Percentiles rank a stretch among this genome's conserved stretches.
Conservation (phyloP, 306 rosid genomes). For the Prunus mira region DNA sequence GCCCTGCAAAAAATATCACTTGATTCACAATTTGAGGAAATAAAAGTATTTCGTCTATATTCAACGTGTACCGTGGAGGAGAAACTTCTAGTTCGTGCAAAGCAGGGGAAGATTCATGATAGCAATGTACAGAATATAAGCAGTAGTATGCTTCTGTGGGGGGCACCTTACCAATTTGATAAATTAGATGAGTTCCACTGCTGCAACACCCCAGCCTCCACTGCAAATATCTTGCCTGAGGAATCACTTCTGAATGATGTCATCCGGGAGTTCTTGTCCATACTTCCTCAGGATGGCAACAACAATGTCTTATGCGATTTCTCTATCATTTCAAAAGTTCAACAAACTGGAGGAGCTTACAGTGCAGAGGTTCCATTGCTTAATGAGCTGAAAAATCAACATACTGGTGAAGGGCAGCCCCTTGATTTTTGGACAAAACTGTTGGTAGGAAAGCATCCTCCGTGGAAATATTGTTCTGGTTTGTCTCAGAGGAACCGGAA, state of each 20-base stretch:
- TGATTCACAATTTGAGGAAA: constrained; percentile 55
- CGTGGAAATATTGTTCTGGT: constrained; percentile 58
- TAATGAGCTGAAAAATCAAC: constrained; percentile 46
- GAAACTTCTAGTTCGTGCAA: constrained; percentile 65
- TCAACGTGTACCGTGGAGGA: constrained; percentile 80
- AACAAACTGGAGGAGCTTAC: constrained; percentile 64
- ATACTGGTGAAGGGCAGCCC: constrained; percentile 44
- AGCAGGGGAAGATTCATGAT: constrained; percentile 64
- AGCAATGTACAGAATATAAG: constrained; percentile 34
- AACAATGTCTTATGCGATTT: constrained; percentile 32
- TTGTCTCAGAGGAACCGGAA: constrained; percentile 71
- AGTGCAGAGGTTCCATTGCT: constrained; percentile 33
- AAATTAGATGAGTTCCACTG: constrained; percentile 54
- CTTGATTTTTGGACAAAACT: constrained; percentile 66
- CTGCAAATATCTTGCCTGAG: constrained; percentile 23
- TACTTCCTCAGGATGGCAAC: constrained; percentile 49
- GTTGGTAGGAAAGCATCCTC: constrained; percentile 61
- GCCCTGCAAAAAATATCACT: constrained; percentile 76
- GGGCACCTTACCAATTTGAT: constrained; percentile 63
- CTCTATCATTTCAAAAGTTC: constrained; percentile 46
- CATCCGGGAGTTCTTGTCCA: constrained; percentile 45
- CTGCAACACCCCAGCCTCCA: constrained; percentile 25
- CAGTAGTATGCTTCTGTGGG: constrained; percentile 73
- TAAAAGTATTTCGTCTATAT: constrained; percentile 77
- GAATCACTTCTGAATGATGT: constrained; percentile 39